Base-by-base conservation (phyloP, 2,329 filamentous ascomycete genomes). In the Hypoxylon sp. region DNA sequence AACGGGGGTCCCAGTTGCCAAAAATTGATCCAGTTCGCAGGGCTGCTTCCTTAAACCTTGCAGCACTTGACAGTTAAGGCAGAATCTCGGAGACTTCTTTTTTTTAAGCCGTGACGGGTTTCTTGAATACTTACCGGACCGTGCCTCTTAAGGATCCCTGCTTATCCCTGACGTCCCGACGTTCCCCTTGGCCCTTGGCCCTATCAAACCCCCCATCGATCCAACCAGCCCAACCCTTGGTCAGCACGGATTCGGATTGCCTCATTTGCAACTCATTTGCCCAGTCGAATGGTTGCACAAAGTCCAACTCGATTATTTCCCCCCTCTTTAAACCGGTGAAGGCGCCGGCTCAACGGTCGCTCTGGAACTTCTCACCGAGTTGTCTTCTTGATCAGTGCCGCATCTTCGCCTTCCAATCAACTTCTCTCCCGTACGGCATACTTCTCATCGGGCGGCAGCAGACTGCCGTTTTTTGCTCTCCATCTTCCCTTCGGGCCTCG, bases 321-420 rank as follows among this genome's bases (percentile, higher is more conserved):
- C 75, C 74, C 71, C 74, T 75, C 73, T 76, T 75, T 75, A 75
- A 76, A 76, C 74, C 75, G 75, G 75, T 76, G 74, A 76, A 69
- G 69, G 67, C 69, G 72, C 74, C 72, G 71, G 73, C 65, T 76
- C 72, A 71, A 74, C 74, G 70, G 68, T 71, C 71, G 73, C 70
- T 68, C 65, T 66, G 60, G 63, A 74, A 63, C 71, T 77, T 72
- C 69, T 77, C 75, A 77, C 75, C 75, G 75, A 77, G 75, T 75
- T 72, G 71, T 67, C 70, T 66, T 67, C 63, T 52, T 65, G 55
- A 51, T 60, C 67, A 72, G 45, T 72, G 58, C 72, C 63, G 69
- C 70, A 65, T 68, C 59, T 62, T 63, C 48, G 46, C 60, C 70
- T 75, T 76, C 75, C 74, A 77, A 77, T 77, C 75, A 77, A 63